Evolutionary conservation across 2,329 filamentous ascomycete genomes (phyloP), one percentile per base, ranked within the genome.

Genomic region (Ceratocystis albifundus): DNA sequence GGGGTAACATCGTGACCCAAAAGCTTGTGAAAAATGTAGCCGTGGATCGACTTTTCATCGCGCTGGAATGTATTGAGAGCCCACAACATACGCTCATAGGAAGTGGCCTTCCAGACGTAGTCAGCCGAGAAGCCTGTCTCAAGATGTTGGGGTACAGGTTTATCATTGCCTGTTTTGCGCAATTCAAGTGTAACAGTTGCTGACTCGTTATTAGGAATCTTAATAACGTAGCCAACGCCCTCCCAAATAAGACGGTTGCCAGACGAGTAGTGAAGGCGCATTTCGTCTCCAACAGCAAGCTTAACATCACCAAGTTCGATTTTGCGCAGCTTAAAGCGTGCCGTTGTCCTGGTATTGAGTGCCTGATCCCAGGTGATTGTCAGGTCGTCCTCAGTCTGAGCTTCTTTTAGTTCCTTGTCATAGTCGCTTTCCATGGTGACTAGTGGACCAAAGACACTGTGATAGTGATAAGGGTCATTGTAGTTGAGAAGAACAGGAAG

Each of bases 401-500:
- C 91, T 75, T 99, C 94, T 78, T 99, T 99, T 71, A 99, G 82
- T 77, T 99, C 97, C 76, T 95, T 93, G 76, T 99, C 94, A 74
- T 99, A 99, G 76, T 99, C 94, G 55, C 94, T 96, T 76, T 99
- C 94, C 76, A 99, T 99, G 79, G 97, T 99, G 72, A 99, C 95
- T 15, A 99, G 81, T 0, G 94, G 94, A 0, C 94, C 94, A 74
- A 99, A 99, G 44, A 97, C 94, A 73, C 97, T 99, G 77, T 99
- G 94, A 72, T 99, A 99, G 73, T 99, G 93, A 75, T 91, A 99
- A 0, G 94, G 91, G 75, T 99, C 94, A 67, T 97, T 94, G 74
- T 99, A 99, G 71, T 91, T 89, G 53, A 97, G 80, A 28, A 96
- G 80, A 6, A 99, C 94, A 1, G 93, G 91, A 17, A 91, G 88